A percentile compares a stretch with the other conserved stretches of the same genome.
phyloP scores from a whole-genome alignment of 163 green algal species.

The Prototheca wickerhamii region DNA sequence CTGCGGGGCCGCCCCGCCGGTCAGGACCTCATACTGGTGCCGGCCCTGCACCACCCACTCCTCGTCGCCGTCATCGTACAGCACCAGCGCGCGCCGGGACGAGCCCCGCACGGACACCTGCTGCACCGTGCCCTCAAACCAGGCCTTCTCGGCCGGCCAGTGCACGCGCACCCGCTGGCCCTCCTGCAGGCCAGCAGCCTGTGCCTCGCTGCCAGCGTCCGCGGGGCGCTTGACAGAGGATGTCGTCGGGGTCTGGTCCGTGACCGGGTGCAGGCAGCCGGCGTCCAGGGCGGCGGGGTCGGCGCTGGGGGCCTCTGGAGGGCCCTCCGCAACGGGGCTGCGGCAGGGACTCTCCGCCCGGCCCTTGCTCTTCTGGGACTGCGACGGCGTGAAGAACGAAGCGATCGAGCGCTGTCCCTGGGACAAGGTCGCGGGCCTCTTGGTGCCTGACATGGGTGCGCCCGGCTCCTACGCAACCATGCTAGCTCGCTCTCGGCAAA shows the following conservation, averaged over 20 bases:
- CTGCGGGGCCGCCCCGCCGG: neutral
- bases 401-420: slow-evolving; percentile 26
- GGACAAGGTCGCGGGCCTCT: neutral
- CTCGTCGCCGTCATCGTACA: slow-evolving; percentile 69
- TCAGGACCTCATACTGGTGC: slow-evolving; percentile 26
- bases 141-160: slow-evolving; percentile 33
- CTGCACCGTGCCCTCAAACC: slow-evolving; percentile 37
- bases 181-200: slow-evolving; percentile 1
- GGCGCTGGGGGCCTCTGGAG: neutral
- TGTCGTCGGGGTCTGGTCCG: neutral
- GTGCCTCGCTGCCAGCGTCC: too few relatives aligned
- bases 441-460: slow-evolving; percentile 17
- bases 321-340: neutral
- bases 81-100: slow-evolving; percentile 27
- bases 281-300: neutral
- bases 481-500: too few relatives aligned
- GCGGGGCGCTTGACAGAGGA: too few relatives aligned
- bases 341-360: neutral
- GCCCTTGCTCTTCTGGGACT: neutral
- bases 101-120: slow-evolving; percentile 8
- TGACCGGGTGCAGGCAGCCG: neutral
- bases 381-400: slow-evolving; percentile 21
- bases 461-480: neutral
- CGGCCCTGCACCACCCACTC: slow-evolving; percentile 50
- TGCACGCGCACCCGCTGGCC: slow-evolving; percentile 14